Evolutionary conservation across 345 rosid species (phyloP), one percentile per base, ranked within the genome.

Genomic region (Turritis glabra): DNA sequence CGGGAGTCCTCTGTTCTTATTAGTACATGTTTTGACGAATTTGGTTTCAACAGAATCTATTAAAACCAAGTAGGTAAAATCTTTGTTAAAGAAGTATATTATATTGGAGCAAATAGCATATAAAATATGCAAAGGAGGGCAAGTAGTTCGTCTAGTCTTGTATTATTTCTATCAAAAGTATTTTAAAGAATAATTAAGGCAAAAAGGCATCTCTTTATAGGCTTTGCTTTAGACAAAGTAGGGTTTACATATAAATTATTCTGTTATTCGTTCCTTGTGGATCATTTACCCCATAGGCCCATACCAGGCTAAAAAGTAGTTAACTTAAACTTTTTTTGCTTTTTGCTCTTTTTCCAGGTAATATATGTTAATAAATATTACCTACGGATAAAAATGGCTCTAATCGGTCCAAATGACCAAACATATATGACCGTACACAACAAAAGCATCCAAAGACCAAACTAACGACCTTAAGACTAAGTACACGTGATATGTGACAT

Each of bases 11-110:
- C 7, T 25, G 38, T 47, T 54, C 17, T 35, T 5, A 37, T 17
- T 33, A 3, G n/a, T 70, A 22, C 57, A 48, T 48, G 14, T 35
- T 48, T 40, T 10, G 44, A 29, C 43, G 11, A 72, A 50, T 48
- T 61, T 37, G 75, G 68, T 60, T 30, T 14, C 47, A 23, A 7
- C n/a, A 71, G 25, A 71, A 50, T 50, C 38, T 50, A 33, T 33
- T 33, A 61, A 61, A 61, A 18, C 40, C 17, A 46, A 44, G 26
- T 27, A 29, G 56, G 19, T 37, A 17, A n/a, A 8, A 40, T 27
- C 35, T 63, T 40, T 62, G 61, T 5, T 9, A 62, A 37, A 57
- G 38, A 47, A 72, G 5, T 35, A 21, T 48, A 48, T 33, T 47
- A 48, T 12, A 60, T 59, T 35, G 17, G 59, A 35, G 30, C 30